Evolutionary conservation across 331 rosid genomes (phyloP), one percentile per base, ranked within the genome.

Genomic region (Quercus phellos): DNA sequence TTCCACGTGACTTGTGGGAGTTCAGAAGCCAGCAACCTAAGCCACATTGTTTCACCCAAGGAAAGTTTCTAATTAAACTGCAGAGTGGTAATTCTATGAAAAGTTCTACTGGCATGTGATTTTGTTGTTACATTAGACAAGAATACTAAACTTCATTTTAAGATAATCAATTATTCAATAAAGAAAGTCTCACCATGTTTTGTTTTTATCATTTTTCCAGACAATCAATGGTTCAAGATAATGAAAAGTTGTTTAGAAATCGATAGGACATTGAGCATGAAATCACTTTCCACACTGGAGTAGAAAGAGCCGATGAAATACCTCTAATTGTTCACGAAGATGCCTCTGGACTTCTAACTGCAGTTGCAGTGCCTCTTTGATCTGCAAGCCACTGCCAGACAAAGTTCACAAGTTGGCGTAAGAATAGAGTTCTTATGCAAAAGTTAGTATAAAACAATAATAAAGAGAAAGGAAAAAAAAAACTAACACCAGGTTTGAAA

Each of bases 241-340:
- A 1, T 18, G 35, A 18, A 64, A 7, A 8, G 71, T 66, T 32
- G 38, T 63, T 32, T 17, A 58, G 64, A 1, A 34, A 34, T 9
- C n/a, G 51, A 17, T 7, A 34, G 22, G 71, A 30, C 34, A 32
- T 66, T 32, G 16, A 18, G 9, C 46, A 17, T 18, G 13, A 16
- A 17, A 32, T 66, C 21, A 32, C 51, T 6, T 32, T 30, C 42
- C 32, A 8, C 30, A 14, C 32, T 63, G 69, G 21, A 17, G 38
- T 19, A 68, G 54, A 74, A 70, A 29, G 11, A 83, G 54, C 55
- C 61, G 4, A 30, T 27, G 34, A 42, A 42, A 59, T 80, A 94
- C 98, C 97, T 90, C 97, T 34, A 94, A 81, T 63, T 94, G 99
- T 77, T 92, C 97, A 70, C 92, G 99, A 77, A 94, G 99, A 32